Percentiles rank a stretch among this genome's conserved stretches.
phyloP scores from a whole-genome alignment of 768 basidiomycete species.

The Chalciporus chontae region DNA sequence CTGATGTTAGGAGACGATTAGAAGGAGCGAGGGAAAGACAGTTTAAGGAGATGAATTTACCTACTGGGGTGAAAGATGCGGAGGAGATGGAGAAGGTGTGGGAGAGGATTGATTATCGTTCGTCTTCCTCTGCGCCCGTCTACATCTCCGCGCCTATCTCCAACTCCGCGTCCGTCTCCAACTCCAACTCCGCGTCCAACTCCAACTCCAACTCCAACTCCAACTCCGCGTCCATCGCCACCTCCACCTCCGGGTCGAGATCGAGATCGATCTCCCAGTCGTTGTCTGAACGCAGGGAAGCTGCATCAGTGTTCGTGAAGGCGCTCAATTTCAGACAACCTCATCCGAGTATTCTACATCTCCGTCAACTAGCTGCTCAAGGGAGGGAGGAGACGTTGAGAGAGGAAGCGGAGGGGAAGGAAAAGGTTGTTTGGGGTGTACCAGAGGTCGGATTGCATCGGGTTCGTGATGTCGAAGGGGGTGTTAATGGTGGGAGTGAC shows the following conservation, averaged over 20 bases:
- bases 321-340: conserved; percentile 34
- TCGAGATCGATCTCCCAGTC: not conserved
- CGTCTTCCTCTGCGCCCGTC: no score
- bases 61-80: conserved; percentile 39
- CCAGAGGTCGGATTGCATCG: conserved; percentile 1
- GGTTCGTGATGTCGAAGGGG: conserved; percentile 1
- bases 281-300: no score
- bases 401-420: conserved; percentile 40
- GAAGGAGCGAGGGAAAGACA: conserved; percentile 39
- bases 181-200: no score
- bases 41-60: conserved; percentile 44
- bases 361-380: conserved; percentile 45
- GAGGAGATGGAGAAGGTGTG: conserved; percentile 30
- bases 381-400: conserved; percentile 42
- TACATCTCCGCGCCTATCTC: no score
- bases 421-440: conserved; percentile 42
- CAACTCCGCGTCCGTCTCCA: no score
- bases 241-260: not conserved
- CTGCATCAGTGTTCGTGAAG: no score
- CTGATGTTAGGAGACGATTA: conserved; percentile 37
- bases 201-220: no score
- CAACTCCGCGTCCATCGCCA: no score
- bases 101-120: conserved; percentile 30
- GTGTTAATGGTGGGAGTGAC: no score
- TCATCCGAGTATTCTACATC: conserved; percentile 30